Base-by-base conservation (phyloP, 2,329 filamentous ascomycete genomes). In the Alternaria conjuncta region DNA sequence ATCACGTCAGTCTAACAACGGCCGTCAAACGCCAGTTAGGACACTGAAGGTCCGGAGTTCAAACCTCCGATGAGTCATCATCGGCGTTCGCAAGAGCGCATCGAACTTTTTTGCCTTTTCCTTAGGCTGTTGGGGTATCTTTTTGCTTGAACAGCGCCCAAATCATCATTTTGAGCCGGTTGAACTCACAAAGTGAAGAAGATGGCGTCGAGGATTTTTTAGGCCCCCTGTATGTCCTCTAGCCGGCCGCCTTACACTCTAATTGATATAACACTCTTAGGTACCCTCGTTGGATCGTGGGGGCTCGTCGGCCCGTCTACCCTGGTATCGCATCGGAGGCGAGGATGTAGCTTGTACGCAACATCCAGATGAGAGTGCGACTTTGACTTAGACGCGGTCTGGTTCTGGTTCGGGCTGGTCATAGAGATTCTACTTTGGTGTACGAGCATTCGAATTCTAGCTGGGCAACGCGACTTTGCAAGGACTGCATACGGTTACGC, bases 1-100 rank as follows among this genome's bases (percentile, higher is more conserved):
- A 82, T 82, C 80, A 82, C 80, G 79, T 81, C 76, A 81, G 80
- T 82, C 79, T 82, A 81, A 82, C 80, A 82, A 47, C 12, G 6
- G 49, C 25, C 8, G 9, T 44, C 15, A 20, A 44, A 25, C 41
- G 32, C 13, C 9, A 12, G 60, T 60, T 47, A 60, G 56, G 43
- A 43, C 60, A 63, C 60, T 63, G 60, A 63, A 63, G 60, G 60
- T 63, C 60, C 60, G 47, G 60, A 63, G 60, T 63, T 63, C 60
- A 60, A 63, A 60, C 60, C 60, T 63, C 60, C 47, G 60, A 57
- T 63, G 60, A 63, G 60, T 63, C 60, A 61, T 25, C 30, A 53
- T 25, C 20, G 30, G 49, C 49, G 49, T 12, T 25, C 30, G 49
- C 20, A 25, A 41, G 30, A 25, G 30, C 20, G 49, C 20, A 23